phyloP scores from a whole-genome alignment of 495 filamentous ascomycete species.

The Schizothecium vesticola region DNA sequence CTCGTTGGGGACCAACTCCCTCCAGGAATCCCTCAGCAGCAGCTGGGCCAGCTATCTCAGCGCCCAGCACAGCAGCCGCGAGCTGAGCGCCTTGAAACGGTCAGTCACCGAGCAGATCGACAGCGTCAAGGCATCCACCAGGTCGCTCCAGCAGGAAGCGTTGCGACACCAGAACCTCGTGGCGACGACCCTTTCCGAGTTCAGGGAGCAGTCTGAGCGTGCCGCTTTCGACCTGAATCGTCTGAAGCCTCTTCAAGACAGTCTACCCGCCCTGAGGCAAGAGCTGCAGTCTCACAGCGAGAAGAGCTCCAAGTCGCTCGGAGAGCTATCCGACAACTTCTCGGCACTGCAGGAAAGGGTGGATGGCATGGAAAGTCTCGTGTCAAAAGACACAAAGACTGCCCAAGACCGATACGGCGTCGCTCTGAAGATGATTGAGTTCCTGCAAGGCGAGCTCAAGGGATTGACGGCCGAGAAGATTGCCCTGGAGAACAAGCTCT shows the following conservation, averaged over 20 bases:
- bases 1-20: constrained; percentile 7
- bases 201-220: constrained; percentile 15
- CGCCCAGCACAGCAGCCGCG: constrained; percentile 21
- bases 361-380: neutral
- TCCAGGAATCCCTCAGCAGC: constrained; percentile 18
- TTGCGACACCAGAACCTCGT: constrained; percentile 12
- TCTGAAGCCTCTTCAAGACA: constrained; percentile 3
- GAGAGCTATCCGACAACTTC: constrained; percentile 12
- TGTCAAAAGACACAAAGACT: constrained; percentile 3
- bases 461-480: constrained; percentile 14
- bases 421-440: constrained; percentile 13
- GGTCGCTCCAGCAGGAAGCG: constrained; percentile 13
- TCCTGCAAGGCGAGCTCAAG: constrained; percentile 17
- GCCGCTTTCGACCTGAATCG: constrained; percentile 8
- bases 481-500: constrained; percentile 7
- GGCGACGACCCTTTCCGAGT: constrained; percentile 8
- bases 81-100: constrained; percentile 16
- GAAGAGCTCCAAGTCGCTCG: neutral
- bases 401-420: constrained; percentile 14
- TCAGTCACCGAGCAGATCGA: constrained; percentile 14
- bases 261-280: constrained; percentile 11
- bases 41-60: constrained; percentile 24
- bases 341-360: constrained; percentile 9
- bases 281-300: constrained; percentile 9
- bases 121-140: constrained; percentile 11